These are phyloP conservation scores for Quercus tomentella DNA, from an alignment of 331 rosid genomes.

Conservation along the genomic window DNA sequence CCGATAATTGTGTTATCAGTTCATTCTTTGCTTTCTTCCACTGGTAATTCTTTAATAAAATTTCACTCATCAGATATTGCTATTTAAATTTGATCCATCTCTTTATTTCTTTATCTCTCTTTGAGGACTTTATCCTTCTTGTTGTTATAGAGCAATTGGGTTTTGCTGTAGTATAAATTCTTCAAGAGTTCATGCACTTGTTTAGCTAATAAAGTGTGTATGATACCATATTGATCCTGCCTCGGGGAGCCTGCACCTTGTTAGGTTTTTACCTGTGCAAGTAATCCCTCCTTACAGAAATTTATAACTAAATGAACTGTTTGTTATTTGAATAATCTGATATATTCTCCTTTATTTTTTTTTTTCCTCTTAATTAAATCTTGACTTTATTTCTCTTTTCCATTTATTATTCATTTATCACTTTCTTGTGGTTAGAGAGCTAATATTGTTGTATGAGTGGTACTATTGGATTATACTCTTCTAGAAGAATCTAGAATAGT, in stretches of 20 bases:
- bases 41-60: background rate
- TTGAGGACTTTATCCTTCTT: background rate
- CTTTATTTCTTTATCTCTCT: background rate
- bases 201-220: background rate
- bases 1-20: constrained; percentile 2
- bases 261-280: constrained; percentile 1
- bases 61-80: background rate
- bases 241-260: background rate
- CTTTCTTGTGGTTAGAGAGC: background rate
- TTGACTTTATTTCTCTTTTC: background rate
- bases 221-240: constrained; percentile 2
- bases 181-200: background rate
- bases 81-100: background rate
- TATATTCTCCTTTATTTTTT: background rate
- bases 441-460: no score
- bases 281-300: background rate
- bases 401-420: background rate
- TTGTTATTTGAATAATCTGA: background rate
- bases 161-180: background rate
- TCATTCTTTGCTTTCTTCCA: constrained; percentile 2
- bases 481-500: no score
- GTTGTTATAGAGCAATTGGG: constrained; percentile 2
- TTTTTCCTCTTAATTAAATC: background rate
- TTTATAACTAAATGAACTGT: background rate
- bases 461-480: no score